Base-by-base conservation (phyloP, 441 rosid genomes). In the Erysimum cheiri region DNA sequence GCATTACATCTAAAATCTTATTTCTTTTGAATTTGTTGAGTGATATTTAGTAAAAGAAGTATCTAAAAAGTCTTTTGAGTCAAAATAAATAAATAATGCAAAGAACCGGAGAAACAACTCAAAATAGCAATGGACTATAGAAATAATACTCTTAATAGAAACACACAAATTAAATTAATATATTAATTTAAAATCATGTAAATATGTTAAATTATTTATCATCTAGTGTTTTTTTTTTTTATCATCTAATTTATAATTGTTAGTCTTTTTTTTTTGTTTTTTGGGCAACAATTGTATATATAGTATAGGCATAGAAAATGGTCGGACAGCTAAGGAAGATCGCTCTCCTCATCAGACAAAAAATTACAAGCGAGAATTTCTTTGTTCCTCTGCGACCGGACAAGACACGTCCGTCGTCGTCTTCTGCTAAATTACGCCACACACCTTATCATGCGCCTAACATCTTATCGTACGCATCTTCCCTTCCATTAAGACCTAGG, bases 321-420 rank as follows among this genome's bases (percentile, higher is more conserved):
- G 67, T 54, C 40, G 49, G 58, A 54, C 75, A 71, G 71, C 68
- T 65, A 66, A 58, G 43, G 59, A 71, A 72, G 52, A 76, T 77
- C 74, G 61, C 74, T 69, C 74, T 72, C 64, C 13, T 69, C 67
- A 44, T 72, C 53, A 36, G 78, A 73, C 76, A 78, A 64, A 61
- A 56, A 19, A 66, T 46, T 74, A 69, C 73, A 46, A 43, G 49
- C 40, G 75, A 74, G 75, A 82, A 77, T 71, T 70, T 77, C 74
- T 56, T 68, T 84, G 96, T 71, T 83, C 84, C 94, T 85, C 87
- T 60, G 57, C 95, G 76, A 82, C 95, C 90, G 83, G 78, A 82
- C 90, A 82, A 5, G 83, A 64, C 76, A 62, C 78, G 80, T 37
- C 75, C 76, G 40, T 68, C 80, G 1, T 46, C 68, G 4, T 64